phyloP scores from a whole-genome alignment of 805 yeast genomes.

The Candida oleophila region DNA sequence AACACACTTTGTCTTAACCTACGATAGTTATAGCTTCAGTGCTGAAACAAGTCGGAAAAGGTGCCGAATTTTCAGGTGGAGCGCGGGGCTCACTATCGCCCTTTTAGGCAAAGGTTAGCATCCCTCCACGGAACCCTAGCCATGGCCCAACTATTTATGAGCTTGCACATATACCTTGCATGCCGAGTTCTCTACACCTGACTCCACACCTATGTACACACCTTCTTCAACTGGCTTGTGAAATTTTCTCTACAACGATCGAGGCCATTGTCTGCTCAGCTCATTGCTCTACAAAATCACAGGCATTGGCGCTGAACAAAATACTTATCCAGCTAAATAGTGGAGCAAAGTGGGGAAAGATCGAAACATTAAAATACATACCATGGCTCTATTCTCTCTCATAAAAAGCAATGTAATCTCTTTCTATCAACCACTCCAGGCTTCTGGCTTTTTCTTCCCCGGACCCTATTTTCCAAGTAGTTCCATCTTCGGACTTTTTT shows the following conservation, averaged over 20 bases:
- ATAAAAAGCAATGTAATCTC: no score
- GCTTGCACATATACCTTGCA: background rate
- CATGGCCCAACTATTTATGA: background rate
- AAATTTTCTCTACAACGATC: background rate
- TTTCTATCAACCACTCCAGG: no score
- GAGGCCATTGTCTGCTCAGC: background rate
- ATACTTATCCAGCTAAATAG: background rate
- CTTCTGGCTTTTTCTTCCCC: no score
- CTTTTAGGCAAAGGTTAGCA: constrained; percentile 1
- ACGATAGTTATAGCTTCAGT: no score
- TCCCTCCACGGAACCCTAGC: background rate
- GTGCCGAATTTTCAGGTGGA: no score
- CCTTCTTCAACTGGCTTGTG: background rate
- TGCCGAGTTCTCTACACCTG: no score
- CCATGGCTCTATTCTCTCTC: no score
- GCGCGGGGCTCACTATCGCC: background rate
- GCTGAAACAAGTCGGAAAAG: no score
- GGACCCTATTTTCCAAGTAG: background rate
- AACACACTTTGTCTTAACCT: no score
- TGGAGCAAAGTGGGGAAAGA: background rate
- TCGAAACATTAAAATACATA: no score
- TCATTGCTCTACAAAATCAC: background rate
- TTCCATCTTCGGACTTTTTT: no score
- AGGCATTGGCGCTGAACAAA: background rate
- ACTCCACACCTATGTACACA: no score